phyloP scores from a whole-genome alignment of 1,284 basidiomycete species.

The Kwoniella shivajii region DNA sequence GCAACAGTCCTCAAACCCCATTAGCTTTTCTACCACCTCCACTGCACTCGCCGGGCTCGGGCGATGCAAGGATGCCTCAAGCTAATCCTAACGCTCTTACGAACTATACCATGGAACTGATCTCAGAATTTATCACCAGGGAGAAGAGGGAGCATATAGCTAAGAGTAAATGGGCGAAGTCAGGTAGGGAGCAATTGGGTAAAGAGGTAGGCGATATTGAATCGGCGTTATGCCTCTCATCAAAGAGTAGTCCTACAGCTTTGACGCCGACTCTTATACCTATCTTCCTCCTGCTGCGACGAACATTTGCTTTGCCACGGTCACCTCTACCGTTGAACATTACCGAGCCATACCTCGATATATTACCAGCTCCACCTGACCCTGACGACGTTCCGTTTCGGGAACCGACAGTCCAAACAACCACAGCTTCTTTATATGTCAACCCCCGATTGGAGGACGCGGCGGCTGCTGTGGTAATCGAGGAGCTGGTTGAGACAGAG shows the following conservation, averaged over 20 bases:
- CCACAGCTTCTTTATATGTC: constrained; percentile 50
- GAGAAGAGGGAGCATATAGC: constrained; percentile 54
- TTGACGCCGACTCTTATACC: constrained; percentile 36
- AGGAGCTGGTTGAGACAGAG: constrained; percentile 50
- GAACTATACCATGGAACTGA: constrained; percentile 47
- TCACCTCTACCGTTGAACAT: constrained; percentile 34
- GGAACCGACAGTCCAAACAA: constrained; percentile 49
- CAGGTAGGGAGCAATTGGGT: constrained; percentile 45
- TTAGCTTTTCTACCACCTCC: constrained; percentile 14
- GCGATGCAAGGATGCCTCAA: not conserved
- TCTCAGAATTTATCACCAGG: constrained; percentile 49
- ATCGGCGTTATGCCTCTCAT: constrained; percentile 33
- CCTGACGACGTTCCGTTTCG: constrained; percentile 42
- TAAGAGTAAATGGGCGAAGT: constrained; percentile 51
- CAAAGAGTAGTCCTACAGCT: constrained; percentile 23
- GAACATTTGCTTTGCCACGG: constrained; percentile 39
- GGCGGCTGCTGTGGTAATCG: constrained; percentile 39
- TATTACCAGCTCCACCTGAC: constrained; percentile 47
- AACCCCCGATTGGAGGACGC: constrained; percentile 47
- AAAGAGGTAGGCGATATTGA: constrained; percentile 54
- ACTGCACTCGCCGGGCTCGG: constrained; percentile 9
- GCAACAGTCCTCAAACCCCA: constrained; percentile 21
- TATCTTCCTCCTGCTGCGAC: constrained; percentile 41
- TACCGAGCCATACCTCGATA: constrained; percentile 41
- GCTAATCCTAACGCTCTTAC: constrained; percentile 34